phyloP scores from a whole-genome alignment of 495 filamentous ascomycete species.

The Zalerion maritima region DNA sequence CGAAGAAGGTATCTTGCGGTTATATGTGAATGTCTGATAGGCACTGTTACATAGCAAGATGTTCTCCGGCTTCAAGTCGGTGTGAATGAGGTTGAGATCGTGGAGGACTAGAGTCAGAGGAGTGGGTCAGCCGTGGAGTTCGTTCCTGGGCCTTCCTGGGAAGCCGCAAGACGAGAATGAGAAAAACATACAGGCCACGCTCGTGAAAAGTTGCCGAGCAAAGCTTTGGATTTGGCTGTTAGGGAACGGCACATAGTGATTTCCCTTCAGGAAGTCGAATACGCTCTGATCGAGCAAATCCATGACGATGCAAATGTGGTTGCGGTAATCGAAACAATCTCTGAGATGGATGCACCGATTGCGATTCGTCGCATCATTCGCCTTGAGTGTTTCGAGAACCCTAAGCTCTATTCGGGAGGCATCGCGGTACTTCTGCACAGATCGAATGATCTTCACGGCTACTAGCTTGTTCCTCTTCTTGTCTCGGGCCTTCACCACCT shows the following conservation, averaged over 20 bases:
- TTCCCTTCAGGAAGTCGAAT: slow-evolving; percentile 94
- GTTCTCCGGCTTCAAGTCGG: slow-evolving; percentile 95
- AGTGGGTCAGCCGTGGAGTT: no score
- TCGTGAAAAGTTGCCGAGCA: slow-evolving; percentile 90
- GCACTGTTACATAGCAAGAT: slow-evolving; percentile 80
- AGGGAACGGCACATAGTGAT: slow-evolving; percentile 91
- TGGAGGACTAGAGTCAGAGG: slow-evolving; percentile 84
- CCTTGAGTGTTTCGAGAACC: slow-evolving; percentile 76
- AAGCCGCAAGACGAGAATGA: not conserved
- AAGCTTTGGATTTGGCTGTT: slow-evolving; percentile 97
- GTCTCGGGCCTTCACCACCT: slow-evolving; percentile 88
- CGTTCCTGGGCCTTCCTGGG: no score
- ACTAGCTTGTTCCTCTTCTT: slow-evolving; percentile 58
- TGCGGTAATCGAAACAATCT: slow-evolving; percentile 94
- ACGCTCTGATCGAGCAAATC: slow-evolving; percentile 92
- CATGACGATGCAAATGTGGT: slow-evolving; percentile 98
- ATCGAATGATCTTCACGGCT: slow-evolving; percentile 94
- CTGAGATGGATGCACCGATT: slow-evolving; percentile 96
- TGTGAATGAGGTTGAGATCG: slow-evolving; percentile 95
- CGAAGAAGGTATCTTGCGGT: slow-evolving; percentile 83
- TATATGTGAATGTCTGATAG: slow-evolving; percentile 96
- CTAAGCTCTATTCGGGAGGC: slow-evolving; percentile 92
- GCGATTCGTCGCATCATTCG: slow-evolving; percentile 79
- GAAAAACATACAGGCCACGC: slow-evolving; percentile 78
- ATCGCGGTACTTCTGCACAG: slow-evolving; percentile 95